Evolutionary conservation across 495 filamentous ascomycete genomes (phyloP).

Genomic region (Tirmania nivea): DNA sequence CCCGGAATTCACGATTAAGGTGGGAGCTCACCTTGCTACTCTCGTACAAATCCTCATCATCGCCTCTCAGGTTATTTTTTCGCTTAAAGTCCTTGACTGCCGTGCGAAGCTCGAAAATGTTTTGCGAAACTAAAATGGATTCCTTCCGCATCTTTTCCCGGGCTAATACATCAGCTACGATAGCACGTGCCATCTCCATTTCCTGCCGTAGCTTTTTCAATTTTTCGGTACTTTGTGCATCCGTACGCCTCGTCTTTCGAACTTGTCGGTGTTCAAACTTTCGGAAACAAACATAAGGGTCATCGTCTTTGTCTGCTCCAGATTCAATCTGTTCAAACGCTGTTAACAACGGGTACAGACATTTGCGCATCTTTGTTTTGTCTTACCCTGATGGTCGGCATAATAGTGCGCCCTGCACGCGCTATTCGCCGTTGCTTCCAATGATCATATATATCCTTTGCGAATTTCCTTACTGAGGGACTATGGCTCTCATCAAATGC

Average conservation of each 20-base stretch:
- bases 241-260: conserved; percentile 80
- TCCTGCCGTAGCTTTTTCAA: conserved; percentile 79
- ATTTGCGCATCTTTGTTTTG: background rate
- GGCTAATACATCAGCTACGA: conserved; percentile 52
- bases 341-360: background rate
- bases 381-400: conserved; percentile 49
- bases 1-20: background rate
- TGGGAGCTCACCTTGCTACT: conserved; percentile 56
- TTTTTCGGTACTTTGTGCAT: conserved; percentile 85
- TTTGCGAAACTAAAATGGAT: conserved; percentile 45
- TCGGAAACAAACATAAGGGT: conserved; percentile 96
- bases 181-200: conserved; percentile 65
- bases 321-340: conserved; percentile 47
- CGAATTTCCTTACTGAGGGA: conserved; percentile 42
- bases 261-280: conserved; percentile 85
- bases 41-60: conserved; percentile 74
- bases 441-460: conserved; percentile 73
- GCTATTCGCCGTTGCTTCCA: conserved; percentile 56
- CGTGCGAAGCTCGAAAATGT: conserved; percentile 58
- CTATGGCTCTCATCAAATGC: conserved; percentile 52
- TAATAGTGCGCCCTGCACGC: conserved; percentile 43
- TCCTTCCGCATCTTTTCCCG: conserved; percentile 61
- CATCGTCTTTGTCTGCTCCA: conserved; percentile 81
- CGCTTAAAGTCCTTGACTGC: conserved; percentile 70
- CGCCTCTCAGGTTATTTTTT: conserved; percentile 68